These are phyloP conservation scores for Cladobotryum protrusum DNA, from an alignment of 2,329 filamentous ascomycete species.

Conservation along the genomic window DNA sequence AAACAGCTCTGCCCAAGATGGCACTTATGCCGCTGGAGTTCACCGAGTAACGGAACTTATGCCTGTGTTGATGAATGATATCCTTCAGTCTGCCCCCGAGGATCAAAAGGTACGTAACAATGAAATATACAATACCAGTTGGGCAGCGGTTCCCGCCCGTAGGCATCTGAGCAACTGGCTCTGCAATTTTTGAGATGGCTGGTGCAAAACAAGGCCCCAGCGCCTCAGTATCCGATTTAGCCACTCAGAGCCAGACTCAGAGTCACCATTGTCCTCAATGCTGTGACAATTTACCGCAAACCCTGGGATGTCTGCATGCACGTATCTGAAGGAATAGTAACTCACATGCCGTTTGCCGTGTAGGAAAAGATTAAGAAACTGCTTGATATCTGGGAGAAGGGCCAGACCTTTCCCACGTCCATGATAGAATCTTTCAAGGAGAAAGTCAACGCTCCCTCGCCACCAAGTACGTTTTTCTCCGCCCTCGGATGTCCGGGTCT, in stretches of 20 bases:
- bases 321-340: conserved; percentile 23
- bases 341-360: conserved; percentile 39
- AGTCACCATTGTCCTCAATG: conserved; percentile 15
- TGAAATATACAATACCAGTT: conserved; percentile 6
- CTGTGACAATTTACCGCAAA: conserved; percentile 17
- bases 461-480: conserved; percentile 54
- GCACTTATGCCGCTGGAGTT: conserved; percentile 90
- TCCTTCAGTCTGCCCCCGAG: conserved; percentile 77
- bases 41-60: conserved; percentile 95
- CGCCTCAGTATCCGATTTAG: background rate
- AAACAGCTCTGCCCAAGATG: conserved; percentile 75
- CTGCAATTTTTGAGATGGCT: conserved; percentile 3
- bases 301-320: conserved; percentile 10
- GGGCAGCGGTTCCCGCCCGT: conserved; percentile 9
- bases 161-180: conserved; percentile 7
- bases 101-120: conserved; percentile 88
- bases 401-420: conserved; percentile 75
- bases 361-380: conserved; percentile 94
- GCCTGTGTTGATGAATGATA: conserved; percentile 91
- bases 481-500: background rate
- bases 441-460: conserved; percentile 58
- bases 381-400: conserved; percentile 96
- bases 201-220: background rate
- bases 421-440: conserved; percentile 80
- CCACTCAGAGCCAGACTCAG: background rate